Percentiles rank a stretch among this genome's conserved stretches.
These are phyloP conservation scores for Dipteronia dyeriana DNA, from an alignment of 345 rosid species.

Conservation along the genomic window DNA sequence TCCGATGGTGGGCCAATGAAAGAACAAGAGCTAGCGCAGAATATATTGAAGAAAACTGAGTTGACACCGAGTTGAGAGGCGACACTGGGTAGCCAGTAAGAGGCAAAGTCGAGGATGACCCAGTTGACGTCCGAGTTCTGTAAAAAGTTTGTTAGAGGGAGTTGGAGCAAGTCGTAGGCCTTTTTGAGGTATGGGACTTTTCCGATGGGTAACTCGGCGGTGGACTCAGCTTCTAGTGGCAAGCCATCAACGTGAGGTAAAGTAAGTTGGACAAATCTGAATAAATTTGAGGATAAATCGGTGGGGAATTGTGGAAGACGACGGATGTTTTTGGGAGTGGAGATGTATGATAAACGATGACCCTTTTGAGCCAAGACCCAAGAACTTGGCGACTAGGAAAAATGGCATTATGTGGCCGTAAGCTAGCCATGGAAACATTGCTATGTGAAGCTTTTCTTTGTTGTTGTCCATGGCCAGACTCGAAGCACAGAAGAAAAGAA, in stretches of 20 bases:
- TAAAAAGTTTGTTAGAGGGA: not conserved
- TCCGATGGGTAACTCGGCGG: constrained; percentile 3
- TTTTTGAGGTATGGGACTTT: constrained; percentile 12
- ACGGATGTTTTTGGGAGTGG: constrained; percentile 15
- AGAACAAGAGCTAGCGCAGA: constrained; percentile 17
- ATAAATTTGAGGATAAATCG: not conserved
- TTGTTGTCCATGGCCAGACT: not conserved
- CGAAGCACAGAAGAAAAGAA: too few relatives aligned
- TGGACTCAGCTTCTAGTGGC: constrained; percentile 9
- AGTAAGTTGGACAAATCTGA: not conserved
- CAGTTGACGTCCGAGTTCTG: constrained; percentile 9
- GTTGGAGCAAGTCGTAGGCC: constrained; percentile 12
- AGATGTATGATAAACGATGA: constrained; percentile 15
- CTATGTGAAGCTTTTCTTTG: constrained; percentile 11
- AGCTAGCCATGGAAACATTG: constrained; percentile 22
- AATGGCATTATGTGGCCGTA: constrained; percentile 19
- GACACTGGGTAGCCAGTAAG: constrained; percentile 12
- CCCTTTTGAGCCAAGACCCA: constrained; percentile 14
- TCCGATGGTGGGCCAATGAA: constrained; percentile 22
- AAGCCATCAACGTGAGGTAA: constrained; percentile 7
- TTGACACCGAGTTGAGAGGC: constrained; percentile 25
- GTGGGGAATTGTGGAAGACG: not conserved
- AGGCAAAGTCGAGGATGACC: constrained; percentile 15
- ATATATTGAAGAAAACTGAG: constrained; percentile 31
- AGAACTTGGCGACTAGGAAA: constrained; percentile 13